Evolutionary conservation across 1,284 basidiomycete genomes (phyloP).

Genomic region (Sparassis latifolia): DNA sequence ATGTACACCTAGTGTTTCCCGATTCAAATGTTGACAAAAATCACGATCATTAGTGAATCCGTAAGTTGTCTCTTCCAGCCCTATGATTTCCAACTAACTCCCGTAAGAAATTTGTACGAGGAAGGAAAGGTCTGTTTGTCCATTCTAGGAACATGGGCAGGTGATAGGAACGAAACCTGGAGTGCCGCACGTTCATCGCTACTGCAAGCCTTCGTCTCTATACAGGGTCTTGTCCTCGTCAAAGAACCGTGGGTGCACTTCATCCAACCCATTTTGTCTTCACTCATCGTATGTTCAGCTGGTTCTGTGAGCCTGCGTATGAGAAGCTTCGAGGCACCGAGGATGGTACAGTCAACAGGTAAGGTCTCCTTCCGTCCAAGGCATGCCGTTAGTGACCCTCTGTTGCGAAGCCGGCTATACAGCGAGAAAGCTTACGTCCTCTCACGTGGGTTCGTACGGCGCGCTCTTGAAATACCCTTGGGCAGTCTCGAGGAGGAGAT

Average conservation of each 20-base stretch:
- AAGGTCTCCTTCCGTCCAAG: slow-evolving; percentile 8
- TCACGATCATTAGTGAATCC: slow-evolving; percentile 52
- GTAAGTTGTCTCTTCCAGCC: slow-evolving; percentile 35
- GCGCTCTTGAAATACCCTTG: slow-evolving; percentile 75
- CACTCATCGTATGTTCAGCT: slow-evolving; percentile 34
- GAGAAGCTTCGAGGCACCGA: slow-evolving; percentile 86
- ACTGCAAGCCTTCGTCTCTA: slow-evolving; percentile 89
- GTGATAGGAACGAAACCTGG: slow-evolving; percentile 85
- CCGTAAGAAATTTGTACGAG: slow-evolving; percentile 78
- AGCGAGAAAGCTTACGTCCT: slow-evolving; percentile 91
- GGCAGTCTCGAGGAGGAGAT: slow-evolving; percentile 72
- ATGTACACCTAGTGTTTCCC: slow-evolving; percentile 19
- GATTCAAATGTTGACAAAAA: background rate
- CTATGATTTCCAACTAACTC: background rate
- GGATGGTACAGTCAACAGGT: slow-evolving; percentile 84
- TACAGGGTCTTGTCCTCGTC: slow-evolving; percentile 89
- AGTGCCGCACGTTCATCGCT: slow-evolving; percentile 75
- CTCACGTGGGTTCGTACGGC: slow-evolving; percentile 82
- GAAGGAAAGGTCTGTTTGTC: slow-evolving; percentile 94
- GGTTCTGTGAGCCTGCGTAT: slow-evolving; percentile 89
- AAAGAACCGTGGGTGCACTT: slow-evolving; percentile 71
- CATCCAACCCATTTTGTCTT: background rate
- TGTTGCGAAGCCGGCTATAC: slow-evolving; percentile 60
- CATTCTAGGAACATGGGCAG: slow-evolving; percentile 88
- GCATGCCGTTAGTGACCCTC: slow-evolving; percentile 1